Evolutionary conservation across 345 rosid genomes (phyloP).

Genomic region (Brassica rapa): DNA sequence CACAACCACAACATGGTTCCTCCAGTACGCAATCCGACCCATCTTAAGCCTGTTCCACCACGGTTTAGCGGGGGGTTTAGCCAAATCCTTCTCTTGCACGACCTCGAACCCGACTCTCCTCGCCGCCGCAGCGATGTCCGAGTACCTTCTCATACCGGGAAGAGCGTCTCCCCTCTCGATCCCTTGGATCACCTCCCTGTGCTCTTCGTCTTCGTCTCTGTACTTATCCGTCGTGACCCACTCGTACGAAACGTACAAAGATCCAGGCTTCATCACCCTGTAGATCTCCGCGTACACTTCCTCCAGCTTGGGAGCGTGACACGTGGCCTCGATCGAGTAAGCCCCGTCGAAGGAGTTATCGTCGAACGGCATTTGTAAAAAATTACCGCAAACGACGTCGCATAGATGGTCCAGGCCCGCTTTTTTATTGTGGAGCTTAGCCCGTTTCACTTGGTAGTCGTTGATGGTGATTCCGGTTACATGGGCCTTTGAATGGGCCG

Average conservation of each 20-base stretch:
- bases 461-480: slow-evolving; percentile 95
- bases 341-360: slow-evolving; percentile 90
- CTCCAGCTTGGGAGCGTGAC: slow-evolving; percentile 92
- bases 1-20: slow-evolving; percentile 85
- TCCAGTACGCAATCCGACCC: slow-evolving; percentile 91
- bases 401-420: slow-evolving; percentile 77
- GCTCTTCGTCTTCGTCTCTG: slow-evolving; percentile 47
- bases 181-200: slow-evolving; percentile 80
- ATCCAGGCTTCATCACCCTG: slow-evolving; percentile 84
- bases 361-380: slow-evolving; percentile 79
- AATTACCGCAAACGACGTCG: slow-evolving; percentile 88
- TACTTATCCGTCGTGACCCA: slow-evolving; percentile 91
- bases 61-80: slow-evolving; percentile 73
- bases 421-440: slow-evolving; percentile 81
- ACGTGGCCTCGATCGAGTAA: slow-evolving; percentile 95
- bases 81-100: slow-evolving; percentile 79
- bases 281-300: slow-evolving; percentile 82
- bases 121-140: slow-evolving; percentile 67
- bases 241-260: slow-evolving; percentile 75
- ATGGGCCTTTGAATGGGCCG: slow-evolving; percentile 77
- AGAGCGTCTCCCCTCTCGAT: slow-evolving; percentile 91
- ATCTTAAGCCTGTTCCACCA: slow-evolving; percentile 93
- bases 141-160: slow-evolving; percentile 70
- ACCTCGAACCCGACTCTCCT: slow-evolving; percentile 80
- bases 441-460: slow-evolving; percentile 92